Percentiles rank a stretch among this genome's conserved stretches.
phyloP scores from a whole-genome alignment of 495 filamentous ascomycete species.

The Sabuloglossum arenarium region DNA sequence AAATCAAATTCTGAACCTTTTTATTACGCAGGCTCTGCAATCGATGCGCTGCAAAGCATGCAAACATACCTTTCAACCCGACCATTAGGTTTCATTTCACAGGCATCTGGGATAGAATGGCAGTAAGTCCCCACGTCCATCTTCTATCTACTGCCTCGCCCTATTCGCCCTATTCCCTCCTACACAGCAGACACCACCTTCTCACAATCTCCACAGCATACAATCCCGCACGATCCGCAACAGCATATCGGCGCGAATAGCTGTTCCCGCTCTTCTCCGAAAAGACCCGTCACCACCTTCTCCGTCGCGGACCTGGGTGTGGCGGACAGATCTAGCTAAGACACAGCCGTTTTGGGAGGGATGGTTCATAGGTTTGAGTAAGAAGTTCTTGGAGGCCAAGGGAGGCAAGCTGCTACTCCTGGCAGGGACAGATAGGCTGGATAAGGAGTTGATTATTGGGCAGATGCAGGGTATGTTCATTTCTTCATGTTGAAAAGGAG shows the following conservation, averaged over 20 bases:
- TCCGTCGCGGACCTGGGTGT: constrained; percentile 40
- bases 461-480: constrained; percentile 70
- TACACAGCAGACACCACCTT: not conserved
- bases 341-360: constrained; percentile 87
- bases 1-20: not conserved
- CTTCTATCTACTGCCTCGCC: not conserved
- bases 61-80: constrained; percentile 69
- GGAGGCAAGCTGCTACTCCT: constrained; percentile 83
- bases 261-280: constrained; percentile 64
- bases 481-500: not conserved
- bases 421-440: constrained; percentile 82
- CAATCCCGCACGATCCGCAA: constrained; percentile 80
- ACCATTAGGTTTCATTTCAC: constrained; percentile 52
- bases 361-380: constrained; percentile 78
- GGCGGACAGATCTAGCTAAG: constrained; percentile 65
- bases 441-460: constrained; percentile 89
- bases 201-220: constrained; percentile 22
- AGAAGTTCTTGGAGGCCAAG: constrained; percentile 64
- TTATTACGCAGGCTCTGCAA: constrained; percentile 31
- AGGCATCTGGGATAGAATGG: constrained; percentile 78
- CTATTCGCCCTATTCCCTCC: not conserved
- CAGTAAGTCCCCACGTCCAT: constrained; percentile 31
- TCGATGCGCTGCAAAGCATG: constrained; percentile 94
- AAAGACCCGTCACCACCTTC: constrained; percentile 21
- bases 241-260: constrained; percentile 53